Base-by-base conservation (phyloP, 139 green algal genomes). In the Chlorella sorokiniana region DNA sequence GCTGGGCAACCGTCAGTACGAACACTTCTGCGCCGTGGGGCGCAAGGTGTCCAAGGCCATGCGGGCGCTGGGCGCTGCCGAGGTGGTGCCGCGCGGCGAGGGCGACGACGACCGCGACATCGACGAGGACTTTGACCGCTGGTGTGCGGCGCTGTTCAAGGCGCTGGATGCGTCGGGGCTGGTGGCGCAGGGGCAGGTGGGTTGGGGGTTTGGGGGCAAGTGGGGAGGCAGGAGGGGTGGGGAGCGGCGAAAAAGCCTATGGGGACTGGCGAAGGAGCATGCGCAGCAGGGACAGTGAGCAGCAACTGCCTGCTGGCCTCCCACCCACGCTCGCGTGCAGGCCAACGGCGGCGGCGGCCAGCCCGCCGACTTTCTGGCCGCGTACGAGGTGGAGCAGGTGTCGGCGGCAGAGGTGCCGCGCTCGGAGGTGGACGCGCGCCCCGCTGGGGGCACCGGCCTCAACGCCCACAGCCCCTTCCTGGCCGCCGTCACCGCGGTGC, bases 1-100 rank as follows among this genome's bases (percentile, higher is more conserved):
- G 9, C 89, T 99, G 38, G 96, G 96, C 56, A 99, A 99, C 90
- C 94, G 91, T 79, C 94, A 98, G 91, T 99, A 99, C 75, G 96
- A 99, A 89, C 95, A 98, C 89, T 99, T 98, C 88, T 96, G 95
- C 79, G 88, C 91, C 0, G 90, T 96, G 56, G 95, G 95, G 45
- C 94, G 95, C 79, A 88, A 91, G 42, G 87, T 96, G 42, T 76
- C 95, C 80, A 95, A 91, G 54, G 71, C 78, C 0, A 78, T 99
- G 83, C 85, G 81, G 29, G 65, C 77, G 0, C 79, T 97, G 64
- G 96, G 96, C 0, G 95, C 87, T 3, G 85, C 72, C 3, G 67
- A 89, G 5, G 48, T 99, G 10, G 75, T 93, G 29, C 72, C 79
- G 3, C 79, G 90, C 1, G 94, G 94, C 3, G 88, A 96, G 63